phyloP scores from a whole-genome alignment of 768 basidiomycete species.

The Tulasnella sp. region DNA sequence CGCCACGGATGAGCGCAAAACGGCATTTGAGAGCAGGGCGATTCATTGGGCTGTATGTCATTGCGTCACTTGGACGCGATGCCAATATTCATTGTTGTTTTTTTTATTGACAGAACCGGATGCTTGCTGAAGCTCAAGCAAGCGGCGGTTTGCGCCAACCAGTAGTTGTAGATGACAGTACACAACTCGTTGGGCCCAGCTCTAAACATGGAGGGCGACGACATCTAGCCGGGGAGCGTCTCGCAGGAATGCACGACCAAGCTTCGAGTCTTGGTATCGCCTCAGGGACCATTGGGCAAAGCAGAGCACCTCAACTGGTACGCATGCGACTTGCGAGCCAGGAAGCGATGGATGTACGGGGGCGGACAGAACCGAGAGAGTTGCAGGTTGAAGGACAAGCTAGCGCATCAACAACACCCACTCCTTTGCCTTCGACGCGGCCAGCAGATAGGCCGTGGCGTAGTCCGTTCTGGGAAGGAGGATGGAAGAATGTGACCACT shows the following conservation, averaged over 20 bases:
- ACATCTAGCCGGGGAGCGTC: constrained; percentile 16
- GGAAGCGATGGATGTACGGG: too few species aligned
- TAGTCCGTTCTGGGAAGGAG: constrained; percentile 17
- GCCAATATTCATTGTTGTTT: constrained; percentile 11
- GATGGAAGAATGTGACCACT: constrained; percentile 13
- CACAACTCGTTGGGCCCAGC: not conserved
- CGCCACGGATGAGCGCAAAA: constrained; percentile 36
- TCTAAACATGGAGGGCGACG: constrained; percentile 7
- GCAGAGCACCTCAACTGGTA: not conserved
- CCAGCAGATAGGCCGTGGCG: not conserved
- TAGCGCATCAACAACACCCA: not conserved
- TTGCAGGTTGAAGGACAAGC: too few species aligned
- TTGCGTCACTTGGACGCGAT: not conserved
- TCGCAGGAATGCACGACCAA: constrained; percentile 12
- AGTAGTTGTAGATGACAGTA: not conserved
- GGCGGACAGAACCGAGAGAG: too few species aligned
- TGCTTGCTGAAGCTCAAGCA: constrained; percentile 54
- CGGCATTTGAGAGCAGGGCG: constrained; percentile 44
- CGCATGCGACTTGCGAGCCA: too few species aligned
- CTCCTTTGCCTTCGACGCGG: not conserved
- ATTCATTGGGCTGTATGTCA: constrained; percentile 51
- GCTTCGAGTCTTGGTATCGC: constrained; percentile 13
- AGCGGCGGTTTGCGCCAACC: constrained; percentile 27
- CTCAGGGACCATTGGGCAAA: constrained; percentile 6
- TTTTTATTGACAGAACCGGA: constrained; percentile 40